Base-by-base conservation (phyloP, 805 yeast species). In the Pichia paraexigua region DNA sequence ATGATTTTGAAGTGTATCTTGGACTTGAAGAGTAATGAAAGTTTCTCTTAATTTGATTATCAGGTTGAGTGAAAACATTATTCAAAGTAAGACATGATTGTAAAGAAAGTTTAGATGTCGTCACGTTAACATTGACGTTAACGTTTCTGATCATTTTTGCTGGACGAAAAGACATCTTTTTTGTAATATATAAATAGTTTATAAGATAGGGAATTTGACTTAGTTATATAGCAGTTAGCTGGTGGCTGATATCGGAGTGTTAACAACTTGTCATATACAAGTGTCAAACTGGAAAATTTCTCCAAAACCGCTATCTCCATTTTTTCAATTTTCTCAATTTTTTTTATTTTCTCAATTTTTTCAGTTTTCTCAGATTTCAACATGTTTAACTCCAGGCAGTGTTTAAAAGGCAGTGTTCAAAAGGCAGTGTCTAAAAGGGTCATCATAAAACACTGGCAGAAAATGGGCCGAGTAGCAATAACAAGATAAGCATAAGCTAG, bases 81-180 rank as follows among this genome's bases (percentile, higher is more conserved):
- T 55, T 59, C 27, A 51, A 54, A 21, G 62, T 59, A 30, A 59
- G 43, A 30, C 58, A 56, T 12, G 61, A 58, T 52, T 59, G 59
- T n/a, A 59, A 27, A 1, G 61, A 53, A 4, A 56, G 45, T 25
- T 52, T 52, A 1, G 55, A 47, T 21, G 54, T 50, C 17, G 35
- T 25, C 18, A 21, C 13, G 24, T 35, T 35, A 35, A 35, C 39
- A 20, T 35, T 35, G 20, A 35, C 39, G 20, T 35, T 35, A 35
- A 58, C 60, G 48, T 58, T 58, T 48, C 59, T 58, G 37, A 58
- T 48, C 62, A 58, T 58, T 17, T 35, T 46, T 17, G 44, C 37
- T 18, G 44, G 42, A 40, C 18, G 45, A 15, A 24, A 18, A 15
- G 49, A 6, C 51, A 51, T 47, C 12, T 13, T 47, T 35, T 35